phyloP scores from a whole-genome alignment of 768 basidiomycete species.

The Lanmaoa rubissima region DNA sequence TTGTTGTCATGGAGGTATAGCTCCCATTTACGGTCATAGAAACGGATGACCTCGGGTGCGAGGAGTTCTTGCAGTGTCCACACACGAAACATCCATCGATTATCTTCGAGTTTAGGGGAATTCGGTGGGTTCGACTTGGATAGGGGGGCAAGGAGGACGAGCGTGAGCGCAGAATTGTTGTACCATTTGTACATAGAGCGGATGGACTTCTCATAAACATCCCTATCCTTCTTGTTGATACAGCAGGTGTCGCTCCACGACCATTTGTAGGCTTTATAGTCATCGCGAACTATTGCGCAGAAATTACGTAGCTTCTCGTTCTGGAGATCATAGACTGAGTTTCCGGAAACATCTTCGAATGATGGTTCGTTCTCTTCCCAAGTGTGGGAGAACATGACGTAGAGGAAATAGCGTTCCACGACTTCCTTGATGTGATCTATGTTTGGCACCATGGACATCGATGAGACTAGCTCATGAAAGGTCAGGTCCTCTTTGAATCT shows the following conservation, averaged over 20 bases:
- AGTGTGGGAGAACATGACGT: slow-evolving; percentile 20
- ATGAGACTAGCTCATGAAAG: slow-evolving; percentile 7
- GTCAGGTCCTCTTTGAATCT: slow-evolving; percentile 1
- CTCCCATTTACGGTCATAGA: slow-evolving; percentile 6
- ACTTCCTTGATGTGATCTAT: not conserved
- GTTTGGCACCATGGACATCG: not conserved
- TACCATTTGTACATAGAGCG: slow-evolving; percentile 18
- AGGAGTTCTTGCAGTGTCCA: slow-evolving; percentile 20
- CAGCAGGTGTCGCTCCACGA: slow-evolving; percentile 14
- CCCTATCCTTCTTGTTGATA: not conserved
- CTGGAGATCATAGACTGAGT: not conserved
- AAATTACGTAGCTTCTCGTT: slow-evolving; percentile 12
- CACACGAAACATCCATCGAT: slow-evolving; percentile 14
- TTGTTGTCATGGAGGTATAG: not conserved
- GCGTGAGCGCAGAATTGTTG: slow-evolving; percentile 6
- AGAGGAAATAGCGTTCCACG: slow-evolving; percentile 5
- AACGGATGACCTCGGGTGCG: slow-evolving; percentile 9
- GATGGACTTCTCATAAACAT: slow-evolving; percentile 3
- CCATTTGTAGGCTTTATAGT: slow-evolving; percentile 4
- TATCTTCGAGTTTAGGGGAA: slow-evolving; percentile 1
- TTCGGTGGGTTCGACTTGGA: not conserved
- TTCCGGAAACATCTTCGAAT: slow-evolving; percentile 1
- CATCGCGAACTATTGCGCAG: slow-evolving; percentile 2
- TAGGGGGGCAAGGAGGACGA: slow-evolving; percentile 10
- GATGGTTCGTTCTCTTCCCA: slow-evolving; percentile 14